A percentile compares a stretch with the other conserved stretches of the same genome.
These are phyloP conservation scores for Zelopaecilomyces penicillatus DNA, from an alignment of 2,329 filamentous ascomycete species.

Conservation along the genomic window DNA sequence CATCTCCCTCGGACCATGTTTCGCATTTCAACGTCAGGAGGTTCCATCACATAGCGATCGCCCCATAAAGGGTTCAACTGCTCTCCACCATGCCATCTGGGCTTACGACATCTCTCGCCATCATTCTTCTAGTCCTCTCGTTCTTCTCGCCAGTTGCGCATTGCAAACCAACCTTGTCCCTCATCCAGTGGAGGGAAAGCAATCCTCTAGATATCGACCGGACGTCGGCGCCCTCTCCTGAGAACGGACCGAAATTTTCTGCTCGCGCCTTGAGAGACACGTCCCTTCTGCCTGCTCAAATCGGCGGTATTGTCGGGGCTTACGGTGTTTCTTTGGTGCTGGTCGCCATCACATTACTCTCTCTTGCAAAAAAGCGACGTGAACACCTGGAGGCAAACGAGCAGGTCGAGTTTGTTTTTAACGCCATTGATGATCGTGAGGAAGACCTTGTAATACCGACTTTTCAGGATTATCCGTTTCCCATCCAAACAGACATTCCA, in stretches of 20 bases:
- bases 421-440: constrained; percentile 9
- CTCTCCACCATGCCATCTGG: constrained; percentile 33
- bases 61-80: constrained; percentile 20
- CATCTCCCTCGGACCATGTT: constrained; percentile 42
- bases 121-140: constrained; percentile 16
- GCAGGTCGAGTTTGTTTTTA: constrained; percentile 34
- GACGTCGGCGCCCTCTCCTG: constrained; percentile 10
- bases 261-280: constrained; percentile 50
- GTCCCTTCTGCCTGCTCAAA: constrained; percentile 66
- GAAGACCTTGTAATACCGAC: constrained; percentile 2
- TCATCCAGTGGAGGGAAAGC: constrained; percentile 18
- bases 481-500: constrained; percentile 19
- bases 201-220: constrained; percentile 42
- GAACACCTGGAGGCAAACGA: constrained; percentile 44
- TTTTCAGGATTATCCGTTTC: constrained; percentile 16
- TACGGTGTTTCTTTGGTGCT: constrained; percentile 73
- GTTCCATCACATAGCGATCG: constrained; percentile 27
- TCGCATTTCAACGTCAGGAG: constrained; percentile 39
- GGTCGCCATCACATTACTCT: constrained; percentile 58
- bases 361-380: constrained; percentile 48
- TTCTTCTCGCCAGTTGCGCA: constrained; percentile 20
- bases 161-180: constrained; percentile 18
- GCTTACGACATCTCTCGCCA: constrained; percentile 16
- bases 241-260: constrained; percentile 52
- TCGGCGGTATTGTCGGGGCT: constrained; percentile 73